Percentiles rank a stretch among this genome's conserved stretches.
Evolutionary conservation across 2,329 filamentous ascomycete genomes (phyloP).

Genomic region (Phymatotrichopsis omnivora): DNA sequence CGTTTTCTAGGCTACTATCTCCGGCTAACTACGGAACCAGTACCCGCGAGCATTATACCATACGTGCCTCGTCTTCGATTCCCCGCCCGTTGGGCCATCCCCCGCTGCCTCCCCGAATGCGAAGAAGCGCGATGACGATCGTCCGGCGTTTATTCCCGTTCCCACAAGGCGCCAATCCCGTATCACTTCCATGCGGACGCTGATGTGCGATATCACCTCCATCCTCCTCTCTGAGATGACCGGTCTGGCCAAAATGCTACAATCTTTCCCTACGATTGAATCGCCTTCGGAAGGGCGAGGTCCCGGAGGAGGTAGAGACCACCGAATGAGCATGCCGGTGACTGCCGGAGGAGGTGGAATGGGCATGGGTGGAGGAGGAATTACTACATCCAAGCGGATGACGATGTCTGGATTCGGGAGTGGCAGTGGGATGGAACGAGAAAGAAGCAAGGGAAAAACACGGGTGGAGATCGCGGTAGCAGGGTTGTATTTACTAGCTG

Average conservation of each 20-base stretch:
- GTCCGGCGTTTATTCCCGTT: constrained; percentile 53
- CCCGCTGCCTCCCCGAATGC: constrained; percentile 47
- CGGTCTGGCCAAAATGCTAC: constrained; percentile 59
- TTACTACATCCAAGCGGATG: constrained; percentile 42
- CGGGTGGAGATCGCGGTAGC: constrained; percentile 71
- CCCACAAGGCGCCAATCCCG: constrained; percentile 59
- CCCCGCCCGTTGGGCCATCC: constrained; percentile 38
- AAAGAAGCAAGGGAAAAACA: constrained; percentile 69
- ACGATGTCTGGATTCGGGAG: constrained; percentile 59
- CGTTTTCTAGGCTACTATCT: constrained; percentile 27
- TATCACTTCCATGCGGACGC: constrained; percentile 68
- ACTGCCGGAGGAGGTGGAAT: constrained; percentile 35
- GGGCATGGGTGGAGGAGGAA: constrained; percentile 31
- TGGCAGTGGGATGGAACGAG: constrained; percentile 59
- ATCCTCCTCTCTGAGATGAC: constrained; percentile 66
- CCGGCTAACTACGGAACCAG: constrained; percentile 42
- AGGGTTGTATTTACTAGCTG: constrained; percentile 76
- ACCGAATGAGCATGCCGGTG: constrained; percentile 25
- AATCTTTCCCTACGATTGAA: constrained; percentile 64
- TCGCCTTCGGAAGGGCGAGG: constrained; percentile 47
- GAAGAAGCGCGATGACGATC: constrained; percentile 23
- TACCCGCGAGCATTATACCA: constrained; percentile 70
- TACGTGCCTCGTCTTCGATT: constrained; percentile 71
- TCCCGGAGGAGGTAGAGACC: constrained; percentile 14
- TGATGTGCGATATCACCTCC: constrained; percentile 70